These are phyloP conservation scores for Phoma sp. DNA, from an alignment of 2,329 filamentous ascomycete genomes.

Conservation along the genomic window DNA sequence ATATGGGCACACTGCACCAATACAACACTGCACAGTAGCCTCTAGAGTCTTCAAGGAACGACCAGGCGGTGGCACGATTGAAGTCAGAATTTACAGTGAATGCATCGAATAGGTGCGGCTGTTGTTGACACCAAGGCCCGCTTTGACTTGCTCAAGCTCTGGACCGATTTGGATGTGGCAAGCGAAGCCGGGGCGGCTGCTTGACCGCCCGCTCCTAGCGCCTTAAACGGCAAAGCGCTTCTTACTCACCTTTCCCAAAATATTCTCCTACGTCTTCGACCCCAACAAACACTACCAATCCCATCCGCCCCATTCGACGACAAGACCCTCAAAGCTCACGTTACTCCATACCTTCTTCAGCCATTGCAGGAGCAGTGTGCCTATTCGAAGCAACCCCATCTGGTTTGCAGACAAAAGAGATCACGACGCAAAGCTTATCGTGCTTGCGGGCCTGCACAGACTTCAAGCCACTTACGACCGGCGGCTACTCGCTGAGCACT, in stretches of 20 bases:
- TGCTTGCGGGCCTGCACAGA: conserved; percentile 25
- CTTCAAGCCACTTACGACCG: conserved; percentile 14
- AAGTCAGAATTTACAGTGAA: no score
- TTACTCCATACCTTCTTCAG: neutral
- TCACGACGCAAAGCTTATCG: conserved; percentile 18
- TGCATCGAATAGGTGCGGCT: no score
- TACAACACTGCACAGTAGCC: no score
- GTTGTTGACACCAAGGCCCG: no score
- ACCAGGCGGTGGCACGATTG: no score
- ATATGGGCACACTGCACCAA: no score
- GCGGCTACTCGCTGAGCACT: conserved; percentile 14
- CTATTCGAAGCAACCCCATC: conserved; percentile 1
- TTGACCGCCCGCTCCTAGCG: conserved; percentile 6
- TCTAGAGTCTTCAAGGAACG: no score
- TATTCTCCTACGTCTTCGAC: conserved; percentile 11
- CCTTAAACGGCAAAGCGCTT: conserved; percentile 1
- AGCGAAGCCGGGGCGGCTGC: conserved; percentile 10
- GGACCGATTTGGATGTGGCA: neutral
- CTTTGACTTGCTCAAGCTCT: no score
- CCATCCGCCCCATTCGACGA: conserved; percentile 5
- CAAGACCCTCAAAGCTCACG: conserved; percentile 3
- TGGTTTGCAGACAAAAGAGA: conserved; percentile 6
- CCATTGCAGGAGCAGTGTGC: conserved; percentile 4
- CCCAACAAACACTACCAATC: conserved; percentile 12
- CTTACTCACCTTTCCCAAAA: conserved; percentile 15